A percentile compares a stretch with the other conserved stretches of the same genome.
phyloP scores from a whole-genome alignment of 1,284 basidiomycete species.

The Leccinum pachyderme region DNA sequence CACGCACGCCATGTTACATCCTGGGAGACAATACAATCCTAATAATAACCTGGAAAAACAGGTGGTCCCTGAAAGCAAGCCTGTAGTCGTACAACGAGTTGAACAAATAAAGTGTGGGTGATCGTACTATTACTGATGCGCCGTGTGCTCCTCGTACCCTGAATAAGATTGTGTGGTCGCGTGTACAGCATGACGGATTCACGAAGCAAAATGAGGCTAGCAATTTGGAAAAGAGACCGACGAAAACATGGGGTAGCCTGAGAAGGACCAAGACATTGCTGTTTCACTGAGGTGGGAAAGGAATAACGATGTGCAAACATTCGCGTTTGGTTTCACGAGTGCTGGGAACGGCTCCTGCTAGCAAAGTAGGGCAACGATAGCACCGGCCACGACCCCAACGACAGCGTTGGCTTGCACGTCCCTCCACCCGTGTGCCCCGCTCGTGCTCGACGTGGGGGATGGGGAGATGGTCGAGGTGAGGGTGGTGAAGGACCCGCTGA shows the following conservation, averaged over 20 bases:
- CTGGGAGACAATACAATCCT: not conserved
- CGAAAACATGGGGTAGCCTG: not conserved
- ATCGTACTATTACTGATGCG: not conserved
- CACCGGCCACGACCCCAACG: slow-evolving; percentile 8
- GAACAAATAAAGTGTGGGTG: not conserved
- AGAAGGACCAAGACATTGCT: not conserved
- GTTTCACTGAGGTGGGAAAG: not conserved
- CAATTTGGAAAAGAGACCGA: not conserved
- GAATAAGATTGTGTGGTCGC: not conserved
- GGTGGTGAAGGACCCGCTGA: not conserved
- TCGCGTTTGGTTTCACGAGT: not conserved
- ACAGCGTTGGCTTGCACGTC: not conserved
- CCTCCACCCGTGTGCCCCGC: slow-evolving; percentile 5
- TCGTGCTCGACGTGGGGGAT: not conserved
- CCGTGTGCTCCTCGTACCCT: not conserved
- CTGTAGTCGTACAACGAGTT: not conserved
- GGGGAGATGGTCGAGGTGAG: not conserved
- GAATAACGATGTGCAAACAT: not conserved
- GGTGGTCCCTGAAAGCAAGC: not conserved
- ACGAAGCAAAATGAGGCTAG: not conserved
- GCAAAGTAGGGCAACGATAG: slow-evolving; percentile 1
- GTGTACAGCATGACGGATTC: not conserved
- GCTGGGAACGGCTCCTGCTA: not conserved
- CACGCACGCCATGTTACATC: not conserved
- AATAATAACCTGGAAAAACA: not conserved